These are phyloP conservation scores for Cornus suecica DNA, from an alignment of 148 eudicot species.

Conservation along the genomic window DNA sequence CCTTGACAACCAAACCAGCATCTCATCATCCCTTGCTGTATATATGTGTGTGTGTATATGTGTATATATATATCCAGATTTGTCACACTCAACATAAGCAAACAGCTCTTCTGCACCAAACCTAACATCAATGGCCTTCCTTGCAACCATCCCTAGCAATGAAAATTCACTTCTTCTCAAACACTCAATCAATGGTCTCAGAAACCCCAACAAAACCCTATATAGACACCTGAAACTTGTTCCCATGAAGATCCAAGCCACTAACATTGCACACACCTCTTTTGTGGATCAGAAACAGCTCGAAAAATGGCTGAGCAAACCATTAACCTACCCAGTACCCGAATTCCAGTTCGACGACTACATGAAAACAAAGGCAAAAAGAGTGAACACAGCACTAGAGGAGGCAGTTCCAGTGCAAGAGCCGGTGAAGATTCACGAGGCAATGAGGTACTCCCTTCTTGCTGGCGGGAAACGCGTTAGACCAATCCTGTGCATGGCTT, in stretches of 20 bases:
- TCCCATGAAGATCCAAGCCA: slow-evolving; percentile 5
- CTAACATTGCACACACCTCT: not conserved
- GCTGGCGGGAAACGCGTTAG: slow-evolving; percentile 33
- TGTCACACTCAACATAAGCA: not conserved
- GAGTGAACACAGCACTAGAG: slow-evolving; percentile 28
- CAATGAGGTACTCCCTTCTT: slow-evolving; percentile 42
- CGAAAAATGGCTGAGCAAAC: slow-evolving; percentile 8
- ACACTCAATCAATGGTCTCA: not conserved
- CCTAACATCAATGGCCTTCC: not conserved
- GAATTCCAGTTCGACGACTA: slow-evolving; percentile 27
- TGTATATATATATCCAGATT: not conserved
- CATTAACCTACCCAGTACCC: not conserved
- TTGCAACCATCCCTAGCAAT: not conserved
- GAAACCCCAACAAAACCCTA: slow-evolving; percentile 8
- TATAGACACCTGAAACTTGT: not conserved
- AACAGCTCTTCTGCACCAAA: not conserved
- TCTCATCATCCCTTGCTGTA: not conserved
- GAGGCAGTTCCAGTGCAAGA: slow-evolving; percentile 28
- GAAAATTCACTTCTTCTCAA: slow-evolving; percentile 15
- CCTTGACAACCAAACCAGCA: not conserved
- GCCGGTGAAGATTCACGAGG: slow-evolving; percentile 33
- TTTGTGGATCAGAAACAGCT: not conserved
- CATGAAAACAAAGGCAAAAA: slow-evolving; percentile 25
- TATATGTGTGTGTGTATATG: not conserved
- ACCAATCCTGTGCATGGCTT: slow-evolving; percentile 33